phyloP scores from a whole-genome alignment of 768 basidiomycete genomes.

The Rhizopogon salebrosus region DNA sequence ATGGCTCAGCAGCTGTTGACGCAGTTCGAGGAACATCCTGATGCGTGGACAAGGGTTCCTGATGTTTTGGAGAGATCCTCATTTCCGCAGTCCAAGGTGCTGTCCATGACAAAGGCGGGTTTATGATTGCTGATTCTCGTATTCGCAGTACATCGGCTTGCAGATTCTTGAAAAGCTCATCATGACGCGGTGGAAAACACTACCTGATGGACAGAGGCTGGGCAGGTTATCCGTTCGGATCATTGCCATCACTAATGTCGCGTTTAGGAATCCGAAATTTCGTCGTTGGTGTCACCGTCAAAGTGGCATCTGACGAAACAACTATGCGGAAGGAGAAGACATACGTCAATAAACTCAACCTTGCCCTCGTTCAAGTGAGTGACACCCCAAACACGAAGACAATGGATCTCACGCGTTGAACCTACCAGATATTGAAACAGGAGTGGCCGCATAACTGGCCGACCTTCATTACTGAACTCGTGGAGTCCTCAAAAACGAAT shows the following conservation, averaged over 20 bases:
- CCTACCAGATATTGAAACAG: constrained; percentile 87
- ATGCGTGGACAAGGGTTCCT: constrained; percentile 96
- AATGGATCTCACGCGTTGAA: constrained; percentile 5
- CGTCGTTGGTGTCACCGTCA: constrained; percentile 88
- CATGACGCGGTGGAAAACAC: constrained; percentile 90
- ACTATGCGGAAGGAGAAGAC: constrained; percentile 89
- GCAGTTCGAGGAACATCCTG: constrained; percentile 93
- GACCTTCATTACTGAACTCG: constrained; percentile 93
- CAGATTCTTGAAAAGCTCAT: constrained; percentile 97
- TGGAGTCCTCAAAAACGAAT: constrained; percentile 95
- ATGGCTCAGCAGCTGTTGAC: constrained; percentile 90
- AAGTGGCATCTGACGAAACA: constrained; percentile 87
- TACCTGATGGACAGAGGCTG: constrained; percentile 91
- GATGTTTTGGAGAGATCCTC: constrained; percentile 82
- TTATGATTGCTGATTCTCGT: constrained; percentile 9
- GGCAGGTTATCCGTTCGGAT: constrained; percentile 37
- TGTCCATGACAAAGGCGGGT: background rate
- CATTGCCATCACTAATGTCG: constrained; percentile 8
- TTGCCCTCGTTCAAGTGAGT: constrained; percentile 88
- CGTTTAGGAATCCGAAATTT: constrained; percentile 89
- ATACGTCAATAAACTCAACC: constrained; percentile 92
- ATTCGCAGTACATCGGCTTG: constrained; percentile 82
- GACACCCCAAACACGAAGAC: background rate
- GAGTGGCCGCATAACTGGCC: constrained; percentile 99
- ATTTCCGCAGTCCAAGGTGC: constrained; percentile 83